phyloP scores from a whole-genome alignment of 2,329 filamentous ascomycete species.

The Ophiostoma quercus region DNA sequence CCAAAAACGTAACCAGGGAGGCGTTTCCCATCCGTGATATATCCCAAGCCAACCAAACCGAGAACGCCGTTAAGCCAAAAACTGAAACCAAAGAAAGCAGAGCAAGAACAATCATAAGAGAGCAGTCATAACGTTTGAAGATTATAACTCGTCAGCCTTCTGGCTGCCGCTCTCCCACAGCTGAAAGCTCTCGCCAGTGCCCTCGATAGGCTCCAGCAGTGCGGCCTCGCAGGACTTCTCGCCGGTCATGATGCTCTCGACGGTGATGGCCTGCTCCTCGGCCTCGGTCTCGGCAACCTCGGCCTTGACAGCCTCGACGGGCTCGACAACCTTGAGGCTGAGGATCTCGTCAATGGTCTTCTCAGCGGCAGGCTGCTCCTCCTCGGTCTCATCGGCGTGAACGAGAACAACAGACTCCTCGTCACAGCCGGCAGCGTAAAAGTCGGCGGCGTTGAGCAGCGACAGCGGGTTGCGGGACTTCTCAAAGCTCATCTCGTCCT shows the following conservation, averaged over 20 bases:
- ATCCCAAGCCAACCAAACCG: neutral
- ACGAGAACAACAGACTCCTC: conserved; percentile 57
- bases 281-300: neutral
- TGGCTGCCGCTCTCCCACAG: conserved; percentile 67
- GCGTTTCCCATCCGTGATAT: conserved; percentile 12
- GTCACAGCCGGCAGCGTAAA: conserved; percentile 61
- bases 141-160: conserved; percentile 46
- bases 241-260: conserved; percentile 38
- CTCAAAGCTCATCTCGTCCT: conserved; percentile 57
- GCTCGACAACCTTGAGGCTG: neutral
- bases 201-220: conserved; percentile 52
- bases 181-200: conserved; percentile 57
- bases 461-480: conserved; percentile 60
- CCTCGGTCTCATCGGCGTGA: conserved; percentile 37
- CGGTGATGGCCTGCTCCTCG: conserved; percentile 27
- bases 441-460: conserved; percentile 63
- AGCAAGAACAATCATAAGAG: neutral
- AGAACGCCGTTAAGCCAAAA: conserved; percentile 11
- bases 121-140: neutral
- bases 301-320: conserved; percentile 23
- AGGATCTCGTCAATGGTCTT: neutral
- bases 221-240: conserved; percentile 42
- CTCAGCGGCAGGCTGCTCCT: neutral
- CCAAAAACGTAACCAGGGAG: neutral
- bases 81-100: neutral